phyloP scores from a whole-genome alignment of 208 protist genomes.

The Trypanosoma grayi region DNA sequence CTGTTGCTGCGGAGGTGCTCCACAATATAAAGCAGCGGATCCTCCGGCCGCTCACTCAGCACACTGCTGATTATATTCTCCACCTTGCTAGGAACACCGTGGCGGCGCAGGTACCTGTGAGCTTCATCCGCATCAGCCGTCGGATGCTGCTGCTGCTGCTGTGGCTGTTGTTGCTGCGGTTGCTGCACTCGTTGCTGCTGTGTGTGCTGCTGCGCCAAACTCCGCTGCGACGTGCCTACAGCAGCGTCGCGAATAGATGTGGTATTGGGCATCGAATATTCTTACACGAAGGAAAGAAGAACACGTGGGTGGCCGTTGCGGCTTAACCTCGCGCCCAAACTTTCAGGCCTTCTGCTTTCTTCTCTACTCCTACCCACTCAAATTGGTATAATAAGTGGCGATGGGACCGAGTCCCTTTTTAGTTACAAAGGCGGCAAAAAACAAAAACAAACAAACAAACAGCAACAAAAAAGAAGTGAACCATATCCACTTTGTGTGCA shows the following conservation, averaged over 20 bases:
- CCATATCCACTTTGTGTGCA: neutral
- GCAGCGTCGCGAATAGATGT: neutral
- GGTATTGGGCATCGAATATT: slow-evolving; percentile 7
- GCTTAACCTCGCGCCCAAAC: too few species aligned
- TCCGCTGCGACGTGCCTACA: neutral
- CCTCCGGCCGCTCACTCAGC: slow-evolving; percentile 38
- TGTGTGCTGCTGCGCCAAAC: neutral
- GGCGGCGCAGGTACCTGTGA: slow-evolving; percentile 15
- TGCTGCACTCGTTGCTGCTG: neutral
- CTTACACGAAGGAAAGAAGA: neutral
- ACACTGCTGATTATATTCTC: slow-evolving; percentile 50
- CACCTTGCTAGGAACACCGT: slow-evolving; percentile 28
- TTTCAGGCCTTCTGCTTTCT: too few species aligned
- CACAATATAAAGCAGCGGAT: slow-evolving; percentile 42
- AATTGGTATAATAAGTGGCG: too few species aligned
- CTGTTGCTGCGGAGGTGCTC: slow-evolving; percentile 23
- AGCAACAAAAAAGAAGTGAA: slow-evolving; percentile 14
- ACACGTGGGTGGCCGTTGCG: too few species aligned
- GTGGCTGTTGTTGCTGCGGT: slow-evolving; percentile 19
- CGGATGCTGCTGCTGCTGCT: slow-evolving; percentile 1
- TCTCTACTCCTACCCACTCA: too few species aligned
- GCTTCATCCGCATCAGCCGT: slow-evolving; percentile 9
- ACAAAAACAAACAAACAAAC: too few species aligned
- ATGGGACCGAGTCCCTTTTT: too few species aligned
- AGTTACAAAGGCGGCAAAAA: too few species aligned